A percentile compares a stretch with the other conserved stretches of the same genome.
Conservation (phyloP, 2,329 filamentous ascomycete genomes). For the Neobulgaria alba region DNA sequence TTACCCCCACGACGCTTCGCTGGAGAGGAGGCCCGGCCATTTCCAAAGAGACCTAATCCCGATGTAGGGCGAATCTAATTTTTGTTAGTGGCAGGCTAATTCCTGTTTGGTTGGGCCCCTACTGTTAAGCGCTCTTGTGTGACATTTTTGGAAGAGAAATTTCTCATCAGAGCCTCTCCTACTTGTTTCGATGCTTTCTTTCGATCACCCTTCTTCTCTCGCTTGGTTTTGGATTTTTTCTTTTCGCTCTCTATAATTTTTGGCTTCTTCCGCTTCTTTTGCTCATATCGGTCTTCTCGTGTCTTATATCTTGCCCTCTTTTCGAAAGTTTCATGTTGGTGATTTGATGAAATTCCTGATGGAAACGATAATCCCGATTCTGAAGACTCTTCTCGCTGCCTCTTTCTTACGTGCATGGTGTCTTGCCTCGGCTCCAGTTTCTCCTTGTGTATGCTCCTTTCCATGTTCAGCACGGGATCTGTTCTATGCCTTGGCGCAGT, state of each 20-base stretch:
- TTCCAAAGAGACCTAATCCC: conserved; percentile 37
- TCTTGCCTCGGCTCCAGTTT: no score
- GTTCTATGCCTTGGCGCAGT: conserved; percentile 1
- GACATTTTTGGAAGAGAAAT: conserved; percentile 48
- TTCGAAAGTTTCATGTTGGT: conserved; percentile 28
- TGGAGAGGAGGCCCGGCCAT: conserved; percentile 32
- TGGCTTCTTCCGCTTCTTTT: conserved; percentile 29
- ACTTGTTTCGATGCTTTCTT: conserved; percentile 19
- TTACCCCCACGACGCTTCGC: conserved; percentile 31
- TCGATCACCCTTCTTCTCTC: conserved; percentile 13
- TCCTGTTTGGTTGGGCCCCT: conserved; percentile 17
- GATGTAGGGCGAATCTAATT: conserved; percentile 33
- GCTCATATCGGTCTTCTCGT: conserved; percentile 46
- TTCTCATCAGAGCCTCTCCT: conserved; percentile 41
- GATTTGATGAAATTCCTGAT: background rate
- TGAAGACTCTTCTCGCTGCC: conserved; percentile 3
- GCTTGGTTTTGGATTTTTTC: conserved; percentile 16
- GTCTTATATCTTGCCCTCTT: conserved; percentile 48
- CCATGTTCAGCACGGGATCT: no score
- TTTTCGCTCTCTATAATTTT: conserved; percentile 19
- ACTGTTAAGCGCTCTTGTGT: conserved; percentile 45
- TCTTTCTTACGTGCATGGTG: no score
- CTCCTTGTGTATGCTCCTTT: background rate
- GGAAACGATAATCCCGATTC: background rate
- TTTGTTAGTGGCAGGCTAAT: no score